Percentiles rank a stretch among this genome's conserved stretches.
Evolutionary conservation across 805 yeast species (phyloP).

Genomic region (Lipomyces yamanashiensis): DNA sequence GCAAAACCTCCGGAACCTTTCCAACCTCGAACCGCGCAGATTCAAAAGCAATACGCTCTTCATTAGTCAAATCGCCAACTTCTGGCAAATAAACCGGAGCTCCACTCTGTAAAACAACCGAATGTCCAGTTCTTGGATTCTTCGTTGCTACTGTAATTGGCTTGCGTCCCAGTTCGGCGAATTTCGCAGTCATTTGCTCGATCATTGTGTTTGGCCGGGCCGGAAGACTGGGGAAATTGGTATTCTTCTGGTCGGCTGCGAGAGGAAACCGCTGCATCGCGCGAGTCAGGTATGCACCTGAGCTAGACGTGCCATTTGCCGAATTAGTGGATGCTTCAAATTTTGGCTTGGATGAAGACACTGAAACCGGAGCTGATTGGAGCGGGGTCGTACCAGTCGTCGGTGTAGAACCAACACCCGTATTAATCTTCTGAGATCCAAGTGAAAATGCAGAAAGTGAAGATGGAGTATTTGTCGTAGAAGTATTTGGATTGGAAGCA

Average conservation of each 20-base stretch:
- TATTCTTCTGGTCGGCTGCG: not conserved
- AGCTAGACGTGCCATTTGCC: not conserved
- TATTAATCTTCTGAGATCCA: no score
- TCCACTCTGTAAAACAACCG: slow-evolving; percentile 9
- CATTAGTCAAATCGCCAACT: slow-evolving; percentile 19
- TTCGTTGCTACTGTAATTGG: slow-evolving; percentile 1
- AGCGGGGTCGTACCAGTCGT: slow-evolving; percentile 1
- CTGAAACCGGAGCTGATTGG: not conserved
- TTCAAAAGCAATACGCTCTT: slow-evolving; percentile 37
- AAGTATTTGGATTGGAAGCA: not conserved
- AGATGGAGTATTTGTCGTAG: not conserved
- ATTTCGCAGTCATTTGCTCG: slow-evolving; percentile 18
- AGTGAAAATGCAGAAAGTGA: not conserved
- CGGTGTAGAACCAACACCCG: not conserved
- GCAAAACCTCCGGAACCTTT: slow-evolving; percentile 71
- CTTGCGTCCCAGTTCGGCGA: slow-evolving; percentile 2
- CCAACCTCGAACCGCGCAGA: slow-evolving; percentile 60
- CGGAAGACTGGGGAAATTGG: slow-evolving; percentile 17
- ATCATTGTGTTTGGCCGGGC: slow-evolving; percentile 24
- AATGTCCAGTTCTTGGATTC: slow-evolving; percentile 15
- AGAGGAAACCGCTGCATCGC: slow-evolving; percentile 24
- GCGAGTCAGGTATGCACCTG: slow-evolving; percentile 9
- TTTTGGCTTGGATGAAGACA: not conserved
- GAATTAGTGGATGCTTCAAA: not conserved
- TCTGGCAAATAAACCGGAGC: slow-evolving; percentile 19